phyloP scores from a whole-genome alignment of 2,329 filamentous ascomycete genomes.

The Alternaria viburni region DNA sequence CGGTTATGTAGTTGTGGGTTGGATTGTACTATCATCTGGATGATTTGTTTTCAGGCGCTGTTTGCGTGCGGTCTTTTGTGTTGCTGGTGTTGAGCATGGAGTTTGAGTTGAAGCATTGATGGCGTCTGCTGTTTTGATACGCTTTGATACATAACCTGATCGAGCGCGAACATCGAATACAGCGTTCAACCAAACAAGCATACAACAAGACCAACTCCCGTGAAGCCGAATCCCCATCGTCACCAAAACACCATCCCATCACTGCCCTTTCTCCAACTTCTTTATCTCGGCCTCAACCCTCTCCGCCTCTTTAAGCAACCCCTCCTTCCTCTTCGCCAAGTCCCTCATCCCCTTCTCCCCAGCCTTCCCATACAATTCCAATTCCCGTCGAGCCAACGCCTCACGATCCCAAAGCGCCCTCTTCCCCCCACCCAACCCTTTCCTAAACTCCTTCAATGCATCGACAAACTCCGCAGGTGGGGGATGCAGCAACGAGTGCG shows the following conservation, averaged over 20 bases:
- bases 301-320: conserved; percentile 26
- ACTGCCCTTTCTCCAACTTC: no score
- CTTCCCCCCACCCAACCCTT: conserved; percentile 38
- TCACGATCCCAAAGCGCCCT: conserved; percentile 39
- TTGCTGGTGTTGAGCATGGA: neutral
- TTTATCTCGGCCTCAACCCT: conserved; percentile 9
- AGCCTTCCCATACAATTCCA: conserved; percentile 46
- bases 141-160: no score
- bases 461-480: conserved; percentile 33
- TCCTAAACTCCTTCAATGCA: conserved; percentile 43
- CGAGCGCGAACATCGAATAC: no score
- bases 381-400: conserved; percentile 37
- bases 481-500: conserved; percentile 35
- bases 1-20: conserved; percentile 68
- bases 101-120: neutral
- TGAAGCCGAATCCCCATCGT: no score
- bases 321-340: conserved; percentile 49
- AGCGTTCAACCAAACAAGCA: no score
- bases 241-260: no score
- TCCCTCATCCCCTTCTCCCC: conserved; percentile 48
- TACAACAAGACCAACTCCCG: no score
- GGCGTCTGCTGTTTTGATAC: conserved; percentile 7
- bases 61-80: neutral
- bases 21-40: neutral
- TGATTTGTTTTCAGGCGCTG: neutral